phyloP scores from a whole-genome alignment of 768 basidiomycete species.

The Boletus bicolor region DNA sequence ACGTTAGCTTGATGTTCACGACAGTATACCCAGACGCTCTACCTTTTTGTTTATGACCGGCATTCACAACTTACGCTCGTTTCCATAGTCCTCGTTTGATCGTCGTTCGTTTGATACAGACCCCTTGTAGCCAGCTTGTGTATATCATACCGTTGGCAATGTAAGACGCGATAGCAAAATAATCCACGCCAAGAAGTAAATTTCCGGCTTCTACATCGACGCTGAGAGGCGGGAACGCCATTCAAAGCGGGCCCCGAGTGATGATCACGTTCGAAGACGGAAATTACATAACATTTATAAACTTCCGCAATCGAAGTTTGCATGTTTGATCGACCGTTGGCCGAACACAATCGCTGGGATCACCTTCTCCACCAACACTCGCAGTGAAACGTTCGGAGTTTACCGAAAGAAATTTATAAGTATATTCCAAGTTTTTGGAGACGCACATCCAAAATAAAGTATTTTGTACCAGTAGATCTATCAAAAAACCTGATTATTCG shows the following conservation, averaged over 20 bases:
- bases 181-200: neutral
- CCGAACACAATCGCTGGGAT: too few relatives aligned
- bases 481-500: neutral
- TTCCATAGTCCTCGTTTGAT: slow-evolving; percentile 11
- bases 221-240: neutral
- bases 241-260: too few relatives aligned
- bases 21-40: slow-evolving; percentile 20
- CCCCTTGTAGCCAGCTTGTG: neutral
- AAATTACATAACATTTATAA: slow-evolving; percentile 9
- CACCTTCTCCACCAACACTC: neutral
- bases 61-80: slow-evolving; percentile 20
- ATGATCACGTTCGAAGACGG: slow-evolving; percentile 3
- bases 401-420: neutral
- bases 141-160: neutral
- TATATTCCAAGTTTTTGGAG: neutral
- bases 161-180: neutral
- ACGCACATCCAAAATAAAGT: neutral
- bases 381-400: neutral
- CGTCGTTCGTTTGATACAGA: slow-evolving; percentile 20
- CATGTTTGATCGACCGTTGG: too few relatives aligned
- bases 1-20: slow-evolving; percentile 15
- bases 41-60: slow-evolving; percentile 11
- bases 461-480: neutral
- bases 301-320: too few relatives aligned
- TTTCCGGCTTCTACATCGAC: neutral